Base-by-base conservation (phyloP, 2,329 filamentous ascomycete genomes). In the Dactylellina haptotyla region DNA sequence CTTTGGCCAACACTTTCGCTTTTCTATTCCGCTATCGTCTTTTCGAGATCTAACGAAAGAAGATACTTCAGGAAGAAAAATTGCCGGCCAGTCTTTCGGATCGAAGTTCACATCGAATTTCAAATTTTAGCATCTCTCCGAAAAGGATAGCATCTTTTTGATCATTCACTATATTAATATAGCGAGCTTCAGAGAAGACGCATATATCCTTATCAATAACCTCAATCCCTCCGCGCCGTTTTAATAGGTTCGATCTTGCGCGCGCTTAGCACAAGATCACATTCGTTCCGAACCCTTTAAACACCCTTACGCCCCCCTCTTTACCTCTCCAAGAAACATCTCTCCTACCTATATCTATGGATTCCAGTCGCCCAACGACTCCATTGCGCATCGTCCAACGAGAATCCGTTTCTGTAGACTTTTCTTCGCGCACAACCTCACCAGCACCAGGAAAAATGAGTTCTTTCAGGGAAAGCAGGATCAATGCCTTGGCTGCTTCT, bases 401-500 rank as follows among this genome's bases (percentile, higher is more conserved):
- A 59, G 58, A 71, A 54, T 58, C 59, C 16, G 53, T 65, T 28
- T 57, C 34, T 30, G 50, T 59, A 32, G 67, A 73, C 54, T 50
- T 65, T 25, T 48, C 54, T 28, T 37, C 67, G 4, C 62, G 62
- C 39, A 16, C 62, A 14, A 20, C 34, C 28, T 51, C 41, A 28
- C 59, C 50, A 41, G 56, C 53, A n/a, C 67, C 59, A 41, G 48
- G 53, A 54, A 51, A 18, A 20, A 65, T 66, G 58, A 57, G 46
- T 16, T 45, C 53, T 20, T 75, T 67, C 57, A 67, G 70, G 64
- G 70, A 69, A 45, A 75, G 70, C 51, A 67, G 64, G 41, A 83
- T 88, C 61, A 89, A 92, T 80, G 90, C 93, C 30, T 91, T 81
- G 93, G 93, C 80, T 97, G 97, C 83, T 90, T 97, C 79, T 85